A percentile compares a stretch with the other conserved stretches of the same genome.
Conservation (phyloP, 257 asterid genomes). For the Primulina tabacum region DNA sequence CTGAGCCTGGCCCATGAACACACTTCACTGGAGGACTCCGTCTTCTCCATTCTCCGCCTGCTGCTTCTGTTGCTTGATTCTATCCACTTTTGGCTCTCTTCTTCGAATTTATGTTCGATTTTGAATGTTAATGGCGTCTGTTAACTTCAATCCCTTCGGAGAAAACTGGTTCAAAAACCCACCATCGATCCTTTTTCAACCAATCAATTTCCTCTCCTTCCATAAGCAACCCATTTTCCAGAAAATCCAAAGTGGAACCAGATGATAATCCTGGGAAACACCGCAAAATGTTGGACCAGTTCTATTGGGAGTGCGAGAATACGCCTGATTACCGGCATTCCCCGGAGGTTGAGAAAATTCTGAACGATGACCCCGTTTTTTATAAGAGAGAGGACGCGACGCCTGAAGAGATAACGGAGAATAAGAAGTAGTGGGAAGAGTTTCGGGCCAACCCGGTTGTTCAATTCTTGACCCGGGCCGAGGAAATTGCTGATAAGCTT, state of each 20-base stretch:
- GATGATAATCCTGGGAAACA: constrained; percentile 55
- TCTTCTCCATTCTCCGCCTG: background rate
- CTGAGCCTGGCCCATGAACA: background rate
- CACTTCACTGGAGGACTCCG: background rate
- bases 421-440: constrained; percentile 73
- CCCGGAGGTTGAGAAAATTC: constrained; percentile 70
- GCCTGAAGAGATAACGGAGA: constrained; percentile 74
- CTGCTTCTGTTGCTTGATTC: too few species aligned
- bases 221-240: constrained; percentile 54
- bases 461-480: constrained; percentile 70
- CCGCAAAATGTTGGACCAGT: constrained; percentile 66
- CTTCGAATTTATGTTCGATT: background rate
- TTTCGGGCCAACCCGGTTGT: constrained; percentile 66
- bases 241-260: constrained; percentile 38
- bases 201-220: constrained; percentile 44
- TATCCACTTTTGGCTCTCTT: background rate
- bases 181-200: constrained; percentile 49
- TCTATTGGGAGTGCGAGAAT: constrained; percentile 84
- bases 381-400: constrained; percentile 80
- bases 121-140: constrained; percentile 53
- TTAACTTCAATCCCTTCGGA: constrained; percentile 66
- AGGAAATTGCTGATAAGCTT: constrained; percentile 72
- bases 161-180: constrained; percentile 77
- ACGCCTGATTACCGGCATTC: constrained; percentile 69
- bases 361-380: constrained; percentile 60